Conservation (phyloP, 164 flowering plant species). For the Aristolochia californica region DNA sequence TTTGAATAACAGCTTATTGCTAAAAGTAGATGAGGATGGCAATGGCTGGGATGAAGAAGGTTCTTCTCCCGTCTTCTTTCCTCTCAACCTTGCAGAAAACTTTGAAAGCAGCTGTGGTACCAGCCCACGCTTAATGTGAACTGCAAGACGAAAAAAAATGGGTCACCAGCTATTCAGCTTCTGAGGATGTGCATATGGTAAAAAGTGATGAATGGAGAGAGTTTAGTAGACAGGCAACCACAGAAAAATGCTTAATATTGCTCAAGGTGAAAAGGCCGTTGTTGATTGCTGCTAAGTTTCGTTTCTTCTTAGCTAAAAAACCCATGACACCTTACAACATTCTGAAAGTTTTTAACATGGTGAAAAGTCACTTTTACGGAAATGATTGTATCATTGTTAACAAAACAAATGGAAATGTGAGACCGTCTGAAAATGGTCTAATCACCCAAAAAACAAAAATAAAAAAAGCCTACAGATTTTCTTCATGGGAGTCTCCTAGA, state of each 20-base stretch:
- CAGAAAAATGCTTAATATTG: not conserved
- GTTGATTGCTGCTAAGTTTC: no score
- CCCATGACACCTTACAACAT: no score
- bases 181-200: not conserved
- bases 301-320: no score
- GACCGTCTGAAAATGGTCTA: no score
- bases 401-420: no score
- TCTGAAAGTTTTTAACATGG: no score
- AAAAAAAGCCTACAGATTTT: no score
- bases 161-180: not conserved
- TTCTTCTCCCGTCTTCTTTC: conserved; percentile 25
- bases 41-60: conserved; percentile 15
- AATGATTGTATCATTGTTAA: no score
- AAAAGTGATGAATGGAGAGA: not conserved
- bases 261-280: not conserved
- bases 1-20: conserved; percentile 39
- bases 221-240: not conserved
- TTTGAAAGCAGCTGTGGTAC: conserved; percentile 39
- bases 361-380: no score
- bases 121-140: conserved; percentile 23
- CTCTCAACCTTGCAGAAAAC: conserved; percentile 46
- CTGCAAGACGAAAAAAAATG: conserved; percentile 25
- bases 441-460: no score
- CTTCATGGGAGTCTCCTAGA: no score
- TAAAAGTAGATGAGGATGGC: conserved; percentile 25